Evolutionary conservation across 129 eudicot species (phyloP), one percentile per base, ranked within the genome.

Genomic region (Gnaphalium uliginosum): DNA sequence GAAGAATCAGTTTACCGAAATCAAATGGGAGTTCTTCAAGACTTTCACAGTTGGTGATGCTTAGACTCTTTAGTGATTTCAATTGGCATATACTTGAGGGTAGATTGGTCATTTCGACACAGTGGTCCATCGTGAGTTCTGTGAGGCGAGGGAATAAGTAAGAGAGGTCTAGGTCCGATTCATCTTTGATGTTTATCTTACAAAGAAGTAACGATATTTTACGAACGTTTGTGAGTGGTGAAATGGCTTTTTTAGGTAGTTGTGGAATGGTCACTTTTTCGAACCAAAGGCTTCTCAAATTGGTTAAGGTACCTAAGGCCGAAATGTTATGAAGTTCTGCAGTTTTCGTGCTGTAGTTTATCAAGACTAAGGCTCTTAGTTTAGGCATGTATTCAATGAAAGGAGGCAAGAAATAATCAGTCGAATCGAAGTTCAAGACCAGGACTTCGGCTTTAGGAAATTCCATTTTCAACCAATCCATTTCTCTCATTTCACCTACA

Each of bases 391-490:
- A 83, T 63, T 59, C 75, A 0, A 93, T 86, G 71, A 93, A 93
- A 13, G 86, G 89, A 77, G 98, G 98, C 30, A 93, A 72, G 71
- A 85, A 80, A 81, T 87, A 93, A 51, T 83, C 82, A 39, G 62
- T 67, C 0, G 98, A 83, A 33, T 89, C 84, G 66, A 93, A 88
- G 65, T 87, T 90, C 32, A 93, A 75, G 59, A 93, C 86, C 23
- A 93, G 83, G 8, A 93, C 98, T 84, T 93, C 98, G 7, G 98
- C 94, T 81, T 93, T 90, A 13, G 98, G 98, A 50, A 87, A 93
- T 19, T 85, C 88, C 97, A 90, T 88, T 6, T 27, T 68, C 41
- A 41, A 67, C 98, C 98, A 93, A 69, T 93, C 91, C 84, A 71
- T 93, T 69, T 90, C 93, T 65, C 76, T 61, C 98, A 93, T 93